Conservation (phyloP, 176 grass and related monocot species). For the maize (Zea mays) region DNA sequence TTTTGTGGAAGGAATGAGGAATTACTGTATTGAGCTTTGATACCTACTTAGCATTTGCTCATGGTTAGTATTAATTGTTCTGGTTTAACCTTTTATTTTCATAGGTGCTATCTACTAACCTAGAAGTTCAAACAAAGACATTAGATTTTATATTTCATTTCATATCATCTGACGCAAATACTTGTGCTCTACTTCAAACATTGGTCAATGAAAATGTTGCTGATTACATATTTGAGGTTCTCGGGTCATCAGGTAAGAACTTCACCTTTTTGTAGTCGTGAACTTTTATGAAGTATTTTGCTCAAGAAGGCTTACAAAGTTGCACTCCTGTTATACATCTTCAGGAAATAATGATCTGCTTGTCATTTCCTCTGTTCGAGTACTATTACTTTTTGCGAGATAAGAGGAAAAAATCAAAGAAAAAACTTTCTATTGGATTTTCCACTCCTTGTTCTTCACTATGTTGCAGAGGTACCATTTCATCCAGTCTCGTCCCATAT, state of each 20-base stretch:
- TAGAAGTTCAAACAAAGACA: conserved; percentile 66
- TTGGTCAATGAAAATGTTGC: conserved; percentile 76
- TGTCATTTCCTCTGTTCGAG: conserved; percentile 66
- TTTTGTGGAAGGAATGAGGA: no score
- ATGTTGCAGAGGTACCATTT: conserved; percentile 85
- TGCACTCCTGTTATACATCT: conserved; percentile 37
- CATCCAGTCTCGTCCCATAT: conserved; percentile 73
- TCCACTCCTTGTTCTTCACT: conserved; percentile 69
- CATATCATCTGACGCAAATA: conserved; percentile 60
- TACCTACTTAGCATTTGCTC: no score
- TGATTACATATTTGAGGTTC: conserved; percentile 92
- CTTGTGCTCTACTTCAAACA: conserved; percentile 60
- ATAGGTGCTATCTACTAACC: conserved; percentile 67
- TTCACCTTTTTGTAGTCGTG: conserved; percentile 16
- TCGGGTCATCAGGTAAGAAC: conserved; percentile 74
- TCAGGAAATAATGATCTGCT: conserved; percentile 84
- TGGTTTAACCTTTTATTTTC: no score
- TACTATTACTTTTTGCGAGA: conserved; percentile 67
- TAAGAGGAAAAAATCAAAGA: conserved; percentile 73
- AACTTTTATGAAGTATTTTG: conserved; percentile 32
- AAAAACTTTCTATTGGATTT: conserved; percentile 74
- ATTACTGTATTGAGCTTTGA: no score
- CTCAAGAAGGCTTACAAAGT: conserved; percentile 27
- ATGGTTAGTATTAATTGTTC: no score
- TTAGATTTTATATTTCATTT: conserved; percentile 91